Base-by-base conservation (phyloP, 2,329 filamentous ascomycete genomes). In the Macrophomina tecta region DNA sequence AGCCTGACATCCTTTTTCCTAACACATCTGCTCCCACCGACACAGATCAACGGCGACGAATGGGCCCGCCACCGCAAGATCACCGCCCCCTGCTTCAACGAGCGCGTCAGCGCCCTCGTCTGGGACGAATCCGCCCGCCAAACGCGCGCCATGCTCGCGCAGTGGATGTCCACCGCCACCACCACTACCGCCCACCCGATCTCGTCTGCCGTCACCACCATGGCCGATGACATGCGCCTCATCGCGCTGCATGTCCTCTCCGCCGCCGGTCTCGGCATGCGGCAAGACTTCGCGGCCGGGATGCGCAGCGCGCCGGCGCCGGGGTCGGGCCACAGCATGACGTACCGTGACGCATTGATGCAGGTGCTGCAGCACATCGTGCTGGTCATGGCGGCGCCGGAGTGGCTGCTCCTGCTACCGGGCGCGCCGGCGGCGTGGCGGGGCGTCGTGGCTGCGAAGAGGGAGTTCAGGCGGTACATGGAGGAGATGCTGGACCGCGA, bases 31-130 rank as follows among this genome's bases (percentile, higher is more conserved):
- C 8, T 16, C 46, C 46, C 2, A 2, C 46, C n/a, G 4, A n/a
- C 46, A 1, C 46, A 49, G 46, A 9, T 49, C 14, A 49, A 68
- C 61, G 48, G 46, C 34, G 5, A n/a, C 30, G 74, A 78, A 14
- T 83, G 82, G 82, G 69, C 76, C n/a, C 76, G 80, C 34, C 82
- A 84, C 64, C 76, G 82, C 9, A 79, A 77, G 58, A 73, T 82
- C 28, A 80, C 77, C 3, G 77, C 79, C 4, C 74, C 79, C 0
- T 75, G 77, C 5, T 83, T 84, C 71, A 82, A 80, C 49, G 81
- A 84, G 67, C 75, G 77, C 48, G 80, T 77, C 46, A 81, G 78
- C 40, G 68, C 68, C 5, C 68, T 78, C 4, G 81, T 83, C 16
- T 55, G 62, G 62, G 23, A 34, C 14, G 51, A 53, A 30, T 18